Percentiles rank a stretch among this genome's conserved stretches.
Conservation (phyloP, 441 rosid species). For the Flueggea neowawraea region DNA sequence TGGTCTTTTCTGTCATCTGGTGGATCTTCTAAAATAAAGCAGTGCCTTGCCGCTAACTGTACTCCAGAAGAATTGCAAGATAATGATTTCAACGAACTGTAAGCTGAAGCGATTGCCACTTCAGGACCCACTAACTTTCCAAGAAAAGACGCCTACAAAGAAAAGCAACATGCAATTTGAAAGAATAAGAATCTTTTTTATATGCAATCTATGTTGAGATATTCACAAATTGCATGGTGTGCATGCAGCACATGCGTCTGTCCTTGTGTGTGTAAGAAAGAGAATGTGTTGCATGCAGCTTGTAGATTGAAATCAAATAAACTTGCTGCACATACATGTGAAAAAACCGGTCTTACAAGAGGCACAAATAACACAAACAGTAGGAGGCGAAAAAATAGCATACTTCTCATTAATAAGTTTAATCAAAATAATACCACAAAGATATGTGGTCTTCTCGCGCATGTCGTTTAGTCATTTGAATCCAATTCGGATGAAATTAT, state of each 20-base stretch:
- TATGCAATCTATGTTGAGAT: not conserved
- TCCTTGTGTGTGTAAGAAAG: too few species aligned
- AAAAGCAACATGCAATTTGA: conserved; percentile 4
- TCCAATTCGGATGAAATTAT: too few species aligned
- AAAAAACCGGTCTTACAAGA: too few species aligned
- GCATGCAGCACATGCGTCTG: too few species aligned
- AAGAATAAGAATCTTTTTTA: not conserved
- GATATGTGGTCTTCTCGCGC: not conserved
- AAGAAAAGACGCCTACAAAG: conserved; percentile 74
- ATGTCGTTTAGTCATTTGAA: too few species aligned
- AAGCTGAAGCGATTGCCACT: conserved; percentile 70
- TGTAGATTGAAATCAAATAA: too few species aligned
- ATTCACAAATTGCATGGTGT: too few species aligned
- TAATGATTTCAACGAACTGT: conserved; percentile 61
- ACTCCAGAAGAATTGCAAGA: conserved; percentile 52
- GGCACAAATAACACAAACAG: too few species aligned
- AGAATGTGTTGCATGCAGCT: too few species aligned
- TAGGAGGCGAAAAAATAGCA: too few species aligned
- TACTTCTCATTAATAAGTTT: too few species aligned
- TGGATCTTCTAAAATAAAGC: conserved; percentile 91
- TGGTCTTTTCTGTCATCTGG: conserved; percentile 59
- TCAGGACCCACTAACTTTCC: conserved; percentile 63
- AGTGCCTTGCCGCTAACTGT: conserved; percentile 81
- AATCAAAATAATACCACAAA: not conserved
- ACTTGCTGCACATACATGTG: too few species aligned